Percentiles rank a stretch among this genome's conserved stretches.
Conservation (phyloP, 768 basidiomycete genomes). For the Leucogyrophana mollusca region DNA sequence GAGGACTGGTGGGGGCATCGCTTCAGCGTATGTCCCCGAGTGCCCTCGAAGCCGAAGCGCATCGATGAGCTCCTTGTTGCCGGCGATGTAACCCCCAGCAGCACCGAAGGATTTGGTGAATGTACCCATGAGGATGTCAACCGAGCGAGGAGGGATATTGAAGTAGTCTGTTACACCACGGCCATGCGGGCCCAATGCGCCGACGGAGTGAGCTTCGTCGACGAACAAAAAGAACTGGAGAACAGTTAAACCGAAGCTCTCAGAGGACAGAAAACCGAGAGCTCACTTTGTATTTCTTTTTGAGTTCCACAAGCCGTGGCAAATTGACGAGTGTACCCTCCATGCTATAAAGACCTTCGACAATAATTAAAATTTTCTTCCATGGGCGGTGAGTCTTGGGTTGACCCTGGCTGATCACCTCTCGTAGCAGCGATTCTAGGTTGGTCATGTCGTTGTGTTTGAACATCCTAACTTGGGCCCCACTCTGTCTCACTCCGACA, state of each 20-base stretch:
- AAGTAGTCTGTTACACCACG: conserved; percentile 97
- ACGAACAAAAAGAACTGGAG: conserved; percentile 90
- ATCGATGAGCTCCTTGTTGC: conserved; percentile 77
- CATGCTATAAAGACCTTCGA: conserved; percentile 98
- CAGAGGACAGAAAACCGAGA: background rate
- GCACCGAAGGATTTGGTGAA: conserved; percentile 96
- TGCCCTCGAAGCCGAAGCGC: conserved; percentile 79
- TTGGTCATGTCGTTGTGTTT: conserved; percentile 94
- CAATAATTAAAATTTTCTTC: conserved; percentile 95
- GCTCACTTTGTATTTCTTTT: conserved; percentile 91
- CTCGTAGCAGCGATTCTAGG: conserved; percentile 78
- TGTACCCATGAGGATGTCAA: conserved; percentile 98
- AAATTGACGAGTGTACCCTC: conserved; percentile 93
- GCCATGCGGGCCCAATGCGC: conserved; percentile 91
- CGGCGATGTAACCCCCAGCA: conserved; percentile 93
- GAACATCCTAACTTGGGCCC: conserved; percentile 89
- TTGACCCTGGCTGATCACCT: conserved; percentile 95
- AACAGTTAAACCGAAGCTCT: conserved; percentile 1
- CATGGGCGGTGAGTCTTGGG: conserved; percentile 98
- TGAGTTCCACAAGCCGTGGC: conserved; percentile 80
- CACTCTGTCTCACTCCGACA: conserved; percentile 85
- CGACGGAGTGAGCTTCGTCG: conserved; percentile 97
- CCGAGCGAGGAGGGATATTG: conserved; percentile 68
- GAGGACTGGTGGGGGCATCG: conserved; percentile 87
- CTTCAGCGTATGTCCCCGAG: conserved; percentile 83